Evolutionary conservation across 306 rosid species (phyloP).

Genomic region (Pterocarpus macrocarpus): DNA sequence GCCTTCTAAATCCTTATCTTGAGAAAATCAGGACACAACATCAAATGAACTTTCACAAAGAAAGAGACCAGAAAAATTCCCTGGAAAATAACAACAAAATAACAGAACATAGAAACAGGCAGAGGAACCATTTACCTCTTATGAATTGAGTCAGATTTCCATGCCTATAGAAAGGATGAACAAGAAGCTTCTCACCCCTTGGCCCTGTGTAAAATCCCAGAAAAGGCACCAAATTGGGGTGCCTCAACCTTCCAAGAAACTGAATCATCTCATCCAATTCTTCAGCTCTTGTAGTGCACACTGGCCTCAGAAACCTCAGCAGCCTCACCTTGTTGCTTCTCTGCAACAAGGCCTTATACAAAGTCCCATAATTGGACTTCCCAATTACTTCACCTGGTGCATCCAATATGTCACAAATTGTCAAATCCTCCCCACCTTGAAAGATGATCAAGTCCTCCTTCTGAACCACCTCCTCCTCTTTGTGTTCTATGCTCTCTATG

Average conservation of each 20-base stretch:
- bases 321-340: constrained; percentile 69
- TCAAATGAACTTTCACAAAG: constrained; percentile 28
- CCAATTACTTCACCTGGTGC: constrained; percentile 99
- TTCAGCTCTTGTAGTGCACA: constrained; percentile 63
- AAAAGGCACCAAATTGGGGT: constrained; percentile 89
- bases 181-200: constrained; percentile 95
- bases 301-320: constrained; percentile 91
- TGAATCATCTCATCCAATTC: constrained; percentile 69
- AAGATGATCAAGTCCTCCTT: constrained; percentile 73
- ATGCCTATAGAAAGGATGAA: constrained; percentile 78
- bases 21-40: constrained; percentile 34
- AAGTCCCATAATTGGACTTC: constrained; percentile 84
- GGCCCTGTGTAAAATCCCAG: constrained; percentile 92
- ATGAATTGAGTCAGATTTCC: constrained; percentile 84
- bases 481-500: constrained; percentile 65
- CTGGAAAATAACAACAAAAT: neutral
- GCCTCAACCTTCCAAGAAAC: constrained; percentile 76
- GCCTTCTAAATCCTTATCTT: constrained; percentile 17
- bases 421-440: constrained; percentile 78
- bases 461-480: constrained; percentile 45
- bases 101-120: constrained; percentile 24
- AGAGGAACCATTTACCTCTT: constrained; percentile 63
- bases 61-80: constrained; percentile 26
- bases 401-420: constrained; percentile 81
- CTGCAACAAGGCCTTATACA: constrained; percentile 89